Evolutionary conservation across 148 eudicot species (phyloP).

Genomic region (Chenopodium album): DNA sequence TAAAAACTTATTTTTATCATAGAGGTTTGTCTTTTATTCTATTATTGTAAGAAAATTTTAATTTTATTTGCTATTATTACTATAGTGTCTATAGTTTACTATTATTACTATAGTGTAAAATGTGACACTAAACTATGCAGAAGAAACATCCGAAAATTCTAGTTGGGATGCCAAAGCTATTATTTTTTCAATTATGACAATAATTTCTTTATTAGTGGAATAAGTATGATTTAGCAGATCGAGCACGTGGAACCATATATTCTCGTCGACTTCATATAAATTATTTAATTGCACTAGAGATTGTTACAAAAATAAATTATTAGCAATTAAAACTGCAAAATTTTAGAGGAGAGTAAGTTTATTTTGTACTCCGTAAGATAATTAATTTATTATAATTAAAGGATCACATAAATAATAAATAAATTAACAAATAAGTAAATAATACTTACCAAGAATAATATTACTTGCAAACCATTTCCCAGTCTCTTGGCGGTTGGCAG

Average conservation of each 20-base stretch:
- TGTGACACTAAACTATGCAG: not conserved
- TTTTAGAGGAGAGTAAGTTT: not conserved
- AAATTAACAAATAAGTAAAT: not conserved
- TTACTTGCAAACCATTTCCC: conserved; percentile 77
- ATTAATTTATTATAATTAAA: no score
- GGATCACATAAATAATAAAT: not conserved
- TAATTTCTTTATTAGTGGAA: no score
- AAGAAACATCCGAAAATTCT: not conserved
- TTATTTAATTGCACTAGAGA: not conserved
- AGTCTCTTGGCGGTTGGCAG: conserved; percentile 54
- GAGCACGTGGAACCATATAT: no score
- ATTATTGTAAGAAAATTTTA: not conserved
- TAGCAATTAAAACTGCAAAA: not conserved
- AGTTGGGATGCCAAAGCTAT: not conserved
- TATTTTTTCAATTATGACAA: no score
- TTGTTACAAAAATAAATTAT: not conserved
- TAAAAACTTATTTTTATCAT: not conserved
- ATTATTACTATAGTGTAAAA: not conserved
- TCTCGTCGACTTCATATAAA: no score
- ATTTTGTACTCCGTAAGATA: no score
- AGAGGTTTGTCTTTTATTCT: not conserved
- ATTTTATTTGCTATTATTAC: not conserved
- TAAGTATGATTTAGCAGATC: no score
- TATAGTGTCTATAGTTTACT: no score
- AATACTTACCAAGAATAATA: conserved; percentile 57